Base-by-base conservation (phyloP, 768 basidiomycete species). In the Suillus variegatus region DNA sequence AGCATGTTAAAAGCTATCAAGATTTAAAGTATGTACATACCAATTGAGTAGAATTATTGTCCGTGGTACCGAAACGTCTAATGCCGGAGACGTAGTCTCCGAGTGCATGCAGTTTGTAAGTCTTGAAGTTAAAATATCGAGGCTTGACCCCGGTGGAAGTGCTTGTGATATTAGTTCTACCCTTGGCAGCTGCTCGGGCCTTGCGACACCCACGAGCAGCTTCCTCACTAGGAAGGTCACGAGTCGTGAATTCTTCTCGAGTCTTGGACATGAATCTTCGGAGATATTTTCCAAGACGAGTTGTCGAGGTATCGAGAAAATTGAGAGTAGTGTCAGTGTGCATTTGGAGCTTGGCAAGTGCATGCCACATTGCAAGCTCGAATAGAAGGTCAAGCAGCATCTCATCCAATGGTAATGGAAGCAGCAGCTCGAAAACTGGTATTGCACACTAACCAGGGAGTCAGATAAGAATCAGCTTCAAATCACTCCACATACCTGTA, bases 151-250 rank as follows among this genome's bases (percentile, higher is more conserved):
- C 28, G 28, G 28, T 28, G 28, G 28, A 28, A 28, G 28, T 28
- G 28, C 28, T 28, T 28, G 28, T 28, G 28, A 32, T 32, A 32
- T 4, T 32, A 32, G 28, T 4, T 32, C 28, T 47, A 47, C n/a
- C 46, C n/a, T 47, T 47, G n/a, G 46, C 46, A n/a, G n/a, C 25
- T 32, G 28, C 49, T 51, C 16, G 46, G 6, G 55, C 35, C 28
- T 65, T 40, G 3, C 49, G 10, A 8, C 74, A 66, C 0, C 66
- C 60, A 0, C 78, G 76, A 1, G 79, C 78, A 4, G 68, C 73
- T 6, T 66, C 69, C 60, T 86, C 83, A 0, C 64, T 63, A 0
- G 81, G 82, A 13, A 85, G 69, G 40, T 82, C 80, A 0, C 63
- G 1, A 4, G 28, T 25, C 0, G 78, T 81, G 1, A 72, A 80